These are phyloP conservation scores for Psidium friedrichsthalianum DNA, from an alignment of 345 rosid species.

Conservation along the genomic window DNA sequence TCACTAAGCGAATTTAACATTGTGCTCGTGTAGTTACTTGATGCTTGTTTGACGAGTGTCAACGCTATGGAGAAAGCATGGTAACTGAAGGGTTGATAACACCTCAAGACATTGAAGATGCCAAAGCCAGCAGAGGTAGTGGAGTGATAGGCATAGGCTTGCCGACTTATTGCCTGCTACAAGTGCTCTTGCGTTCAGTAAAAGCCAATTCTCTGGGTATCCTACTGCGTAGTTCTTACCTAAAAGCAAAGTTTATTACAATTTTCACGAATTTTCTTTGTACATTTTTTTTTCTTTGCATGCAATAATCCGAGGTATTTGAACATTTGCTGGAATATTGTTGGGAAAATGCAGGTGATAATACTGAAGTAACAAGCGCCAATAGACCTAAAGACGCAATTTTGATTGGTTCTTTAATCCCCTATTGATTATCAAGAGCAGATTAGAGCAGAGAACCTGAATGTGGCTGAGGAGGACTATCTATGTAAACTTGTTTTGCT, in stretches of 20 bases:
- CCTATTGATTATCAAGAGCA: slow-evolving; percentile 31
- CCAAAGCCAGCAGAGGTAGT: slow-evolving; percentile 49
- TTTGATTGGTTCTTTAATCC: slow-evolving; percentile 37
- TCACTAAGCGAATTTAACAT: neutral
- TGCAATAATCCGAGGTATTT: neutral
- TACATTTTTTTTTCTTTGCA: neutral
- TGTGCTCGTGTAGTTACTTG: slow-evolving; percentile 37
- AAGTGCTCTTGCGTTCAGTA: slow-evolving; percentile 49
- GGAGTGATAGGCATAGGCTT: slow-evolving; percentile 63
- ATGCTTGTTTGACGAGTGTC: slow-evolving; percentile 58
- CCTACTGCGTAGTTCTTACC: slow-evolving; percentile 19
- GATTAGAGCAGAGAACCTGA: slow-evolving; percentile 25
- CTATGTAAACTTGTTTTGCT: slow-evolving; percentile 29
- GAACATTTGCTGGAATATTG: neutral
- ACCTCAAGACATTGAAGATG: slow-evolving; percentile 57
- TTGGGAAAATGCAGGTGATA: slow-evolving; percentile 34
- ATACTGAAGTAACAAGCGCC: slow-evolving; percentile 50
- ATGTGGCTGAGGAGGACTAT: slow-evolving; percentile 29
- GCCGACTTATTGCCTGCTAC: slow-evolving; percentile 56
- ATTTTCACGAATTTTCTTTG: neutral
- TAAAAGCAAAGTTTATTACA: neutral
- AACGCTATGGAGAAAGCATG: slow-evolving; percentile 45
- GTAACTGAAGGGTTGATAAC: slow-evolving; percentile 63
- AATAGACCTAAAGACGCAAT: slow-evolving; percentile 69
- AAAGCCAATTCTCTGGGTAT: slow-evolving; percentile 39